These are phyloP conservation scores for Zygoascus tannicola DNA, from an alignment of 805 yeast genomes.

Conservation along the genomic window DNA sequence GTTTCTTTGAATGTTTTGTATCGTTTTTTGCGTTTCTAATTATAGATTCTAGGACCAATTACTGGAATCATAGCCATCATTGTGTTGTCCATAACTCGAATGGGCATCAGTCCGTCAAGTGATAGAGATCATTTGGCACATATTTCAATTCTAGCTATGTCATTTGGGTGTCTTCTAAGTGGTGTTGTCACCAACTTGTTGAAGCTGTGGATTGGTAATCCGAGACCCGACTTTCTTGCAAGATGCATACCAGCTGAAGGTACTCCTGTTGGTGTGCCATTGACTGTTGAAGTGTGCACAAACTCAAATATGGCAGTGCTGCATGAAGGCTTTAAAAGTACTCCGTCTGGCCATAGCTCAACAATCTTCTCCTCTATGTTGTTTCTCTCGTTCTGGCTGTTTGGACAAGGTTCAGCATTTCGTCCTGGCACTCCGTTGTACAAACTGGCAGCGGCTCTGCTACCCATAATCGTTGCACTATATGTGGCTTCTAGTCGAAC, in stretches of 20 bases:
- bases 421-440: slow-evolving; percentile 23
- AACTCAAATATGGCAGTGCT: slow-evolving; percentile 23
- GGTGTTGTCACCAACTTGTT: slow-evolving; percentile 59
- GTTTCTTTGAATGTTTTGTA: too few species aligned
- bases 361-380: slow-evolving; percentile 43
- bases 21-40: not conserved
- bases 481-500: slow-evolving; percentile 80
- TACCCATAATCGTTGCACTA: slow-evolving; percentile 46
- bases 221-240: slow-evolving; percentile 84
- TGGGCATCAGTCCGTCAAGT: not conserved
- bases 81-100: not conserved
- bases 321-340: slow-evolving; percentile 45
- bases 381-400: slow-evolving; percentile 40
- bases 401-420: slow-evolving; percentile 39
- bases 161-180: slow-evolving; percentile 42
- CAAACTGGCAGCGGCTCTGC: slow-evolving; percentile 18
- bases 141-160: slow-evolving; percentile 47
- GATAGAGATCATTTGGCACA: slow-evolving; percentile 40
- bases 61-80: not conserved
- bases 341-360: slow-evolving; percentile 52
- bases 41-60: not conserved
- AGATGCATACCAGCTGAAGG: slow-evolving; percentile 63
- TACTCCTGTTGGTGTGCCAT: slow-evolving; percentile 37
- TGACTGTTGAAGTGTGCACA: slow-evolving; percentile 30
- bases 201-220: slow-evolving; percentile 81